phyloP scores from a whole-genome alignment of 352 stramenopile genomes.

The Phytophthora foliorum region DNA sequence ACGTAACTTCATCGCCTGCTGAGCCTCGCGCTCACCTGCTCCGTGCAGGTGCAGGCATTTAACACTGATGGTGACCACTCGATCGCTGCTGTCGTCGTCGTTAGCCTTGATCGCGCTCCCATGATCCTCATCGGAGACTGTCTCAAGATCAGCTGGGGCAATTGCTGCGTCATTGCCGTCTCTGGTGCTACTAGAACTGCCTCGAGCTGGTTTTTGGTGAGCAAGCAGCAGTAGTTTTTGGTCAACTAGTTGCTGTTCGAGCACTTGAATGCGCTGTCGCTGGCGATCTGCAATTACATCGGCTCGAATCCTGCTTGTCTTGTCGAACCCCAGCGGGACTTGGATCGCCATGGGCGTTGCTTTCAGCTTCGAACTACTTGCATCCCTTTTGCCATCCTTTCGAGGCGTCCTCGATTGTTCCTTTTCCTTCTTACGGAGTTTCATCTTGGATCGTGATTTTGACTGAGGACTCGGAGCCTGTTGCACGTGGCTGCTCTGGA shows the following conservation, averaged over 20 bases:
- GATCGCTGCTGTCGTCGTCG: constrained; percentile 4
- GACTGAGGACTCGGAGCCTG: constrained; percentile 5
- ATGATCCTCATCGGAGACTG: constrained; percentile 2
- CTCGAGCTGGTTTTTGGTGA: constrained; percentile 20
- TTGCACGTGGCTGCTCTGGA: background rate
- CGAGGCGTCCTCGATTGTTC: constrained; percentile 12
- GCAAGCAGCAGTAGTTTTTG: constrained; percentile 56
- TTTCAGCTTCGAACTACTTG: constrained; percentile 11
- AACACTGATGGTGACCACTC: constrained; percentile 31
- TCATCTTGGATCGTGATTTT: constrained; percentile 10
- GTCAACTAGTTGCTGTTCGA: constrained; percentile 77
- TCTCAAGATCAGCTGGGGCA: constrained; percentile 26
- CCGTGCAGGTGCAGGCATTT: constrained; percentile 30
- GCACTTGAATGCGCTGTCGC: constrained; percentile 61
- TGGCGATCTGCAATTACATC: constrained; percentile 50
- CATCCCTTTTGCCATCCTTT: constrained; percentile 6
- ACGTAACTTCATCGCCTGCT: constrained; percentile 28
- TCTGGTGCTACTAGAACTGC: background rate
- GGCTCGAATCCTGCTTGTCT: constrained; percentile 15
- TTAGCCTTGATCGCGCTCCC: constrained; percentile 2
- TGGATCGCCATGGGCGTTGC: background rate
- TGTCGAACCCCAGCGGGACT: constrained; percentile 4
- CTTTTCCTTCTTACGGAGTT: constrained; percentile 12
- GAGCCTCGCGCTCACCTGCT: constrained; percentile 9
- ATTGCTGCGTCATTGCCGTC: constrained; percentile 16